Evolutionary conservation across 371 early-diverging fungal species (phyloP).

Genomic region (Dinochytrium kinnereticum): DNA sequence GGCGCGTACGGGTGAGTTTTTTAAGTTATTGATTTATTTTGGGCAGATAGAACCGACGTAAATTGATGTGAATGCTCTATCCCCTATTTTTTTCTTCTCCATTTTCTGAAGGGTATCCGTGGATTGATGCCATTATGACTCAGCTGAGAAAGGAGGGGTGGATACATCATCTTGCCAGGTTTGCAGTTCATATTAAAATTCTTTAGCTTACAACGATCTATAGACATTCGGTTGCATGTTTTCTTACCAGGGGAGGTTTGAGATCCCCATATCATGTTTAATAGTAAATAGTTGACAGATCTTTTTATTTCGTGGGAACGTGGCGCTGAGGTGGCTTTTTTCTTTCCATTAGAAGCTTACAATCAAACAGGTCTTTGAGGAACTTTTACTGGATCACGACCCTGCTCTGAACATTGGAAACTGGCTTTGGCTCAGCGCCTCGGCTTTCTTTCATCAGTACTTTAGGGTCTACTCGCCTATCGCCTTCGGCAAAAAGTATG

Average conservation of each 20-base stretch:
- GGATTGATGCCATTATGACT: conserved; percentile 51
- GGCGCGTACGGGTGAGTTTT: conserved; percentile 23
- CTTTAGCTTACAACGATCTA: background rate
- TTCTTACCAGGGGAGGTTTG: conserved; percentile 41
- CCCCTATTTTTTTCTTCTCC: background rate
- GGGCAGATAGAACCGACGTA: background rate
- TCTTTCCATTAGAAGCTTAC: background rate
- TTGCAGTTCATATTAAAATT: background rate
- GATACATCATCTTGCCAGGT: conserved; percentile 52
- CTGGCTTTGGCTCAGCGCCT: conserved; percentile 44
- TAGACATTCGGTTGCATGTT: conserved; percentile 31
- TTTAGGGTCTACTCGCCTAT: conserved; percentile 43
- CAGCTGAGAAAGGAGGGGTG: conserved; percentile 48
- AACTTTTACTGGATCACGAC: conserved; percentile 43
- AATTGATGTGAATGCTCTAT: background rate
- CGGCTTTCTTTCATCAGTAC: conserved; percentile 44
- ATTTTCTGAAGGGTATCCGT: conserved; percentile 33
- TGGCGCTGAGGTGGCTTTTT: conserved; percentile 37
- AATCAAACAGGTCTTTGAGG: conserved; percentile 35
- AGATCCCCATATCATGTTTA: background rate
- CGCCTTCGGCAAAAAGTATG: conserved; percentile 43
- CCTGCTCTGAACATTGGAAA: conserved; percentile 42
- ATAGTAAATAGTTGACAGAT: conserved; percentile 13
- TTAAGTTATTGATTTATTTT: too few relatives aligned
- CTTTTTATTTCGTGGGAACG: conserved; percentile 46